Base-by-base conservation (phyloP, 148 eudicot species). In the Persicaria maculosa region DNA sequence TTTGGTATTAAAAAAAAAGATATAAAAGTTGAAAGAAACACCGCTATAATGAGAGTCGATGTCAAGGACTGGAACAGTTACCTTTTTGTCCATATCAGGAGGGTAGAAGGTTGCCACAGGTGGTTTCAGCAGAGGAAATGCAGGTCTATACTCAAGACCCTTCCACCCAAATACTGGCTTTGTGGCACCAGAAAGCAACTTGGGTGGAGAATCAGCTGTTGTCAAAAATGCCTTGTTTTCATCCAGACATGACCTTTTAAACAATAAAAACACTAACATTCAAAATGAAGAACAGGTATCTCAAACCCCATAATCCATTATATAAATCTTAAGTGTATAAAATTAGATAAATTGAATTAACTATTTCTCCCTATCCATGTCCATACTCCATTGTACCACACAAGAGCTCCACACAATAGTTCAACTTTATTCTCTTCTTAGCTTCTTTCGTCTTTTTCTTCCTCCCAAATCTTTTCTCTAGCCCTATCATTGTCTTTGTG, bases 21-120 rank as follows among this genome's bases (percentile, higher is more conserved):
- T 65, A 64, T 22, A 55, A 10, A 19, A 17, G 62, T 7, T 15
- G 8, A 67, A 19, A 16, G 40, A 31, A 31, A 31, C 40, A 31
- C 40, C 1, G 40, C 40, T 31, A 31, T 31, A 14, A 15, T 43
- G 70, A 43, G 19, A 65, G 47, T 2, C 12, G 20, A 36, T 65
- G 46, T 45, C 57, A 54, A 72, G 73, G 67, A 47, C 25, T 25
- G 69, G 52, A 15, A 71, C 72, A 36, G 16, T 43, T 86, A 94
- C 98, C 97, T 68, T 82, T 84, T 87, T 91, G 77, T 92, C 96
- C 98, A 94, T 94, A 76, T 94, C 97, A 74, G 92, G 83, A 74
- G 98, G 98, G 69, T 94, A 94, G 74, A 94, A 94, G 76, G 89
- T 88, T 75, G 98, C 97, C 73, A 95, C 92, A 64, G 87, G 82